These are phyloP conservation scores for Fusarium sp. DNA, from an alignment of 2,329 filamentous ascomycete genomes.

Conservation along the genomic window DNA sequence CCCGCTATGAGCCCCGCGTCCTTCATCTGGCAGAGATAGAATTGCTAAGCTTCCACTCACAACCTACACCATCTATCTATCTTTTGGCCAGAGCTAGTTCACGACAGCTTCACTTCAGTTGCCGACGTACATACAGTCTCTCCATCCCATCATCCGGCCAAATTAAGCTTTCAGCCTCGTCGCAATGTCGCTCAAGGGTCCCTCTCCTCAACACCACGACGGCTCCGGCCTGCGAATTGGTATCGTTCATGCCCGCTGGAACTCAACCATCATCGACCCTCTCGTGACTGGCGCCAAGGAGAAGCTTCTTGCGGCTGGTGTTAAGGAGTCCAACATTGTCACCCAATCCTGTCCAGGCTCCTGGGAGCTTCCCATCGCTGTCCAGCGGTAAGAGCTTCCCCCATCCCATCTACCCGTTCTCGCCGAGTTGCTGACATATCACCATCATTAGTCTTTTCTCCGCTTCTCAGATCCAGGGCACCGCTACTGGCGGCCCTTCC, in stretches of 20 bases:
- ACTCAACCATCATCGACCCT: conserved; percentile 87
- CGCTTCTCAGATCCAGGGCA: conserved; percentile 87
- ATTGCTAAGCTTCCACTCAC: conserved; percentile 26
- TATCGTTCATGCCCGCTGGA: conserved; percentile 98
- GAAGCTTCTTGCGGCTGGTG: conserved; percentile 82
- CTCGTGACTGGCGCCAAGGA: conserved; percentile 86
- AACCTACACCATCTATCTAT: conserved; percentile 24
- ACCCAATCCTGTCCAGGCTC: conserved; percentile 92
- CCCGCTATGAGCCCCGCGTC: conserved; percentile 49
- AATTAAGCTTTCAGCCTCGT: background rate
- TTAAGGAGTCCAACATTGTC: conserved; percentile 89
- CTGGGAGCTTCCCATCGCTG: conserved; percentile 94
- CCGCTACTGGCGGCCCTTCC: conserved; percentile 72
- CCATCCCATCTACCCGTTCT: conserved; percentile 4
- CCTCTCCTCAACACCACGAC: conserved; percentile 71
- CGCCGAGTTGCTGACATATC: conserved; percentile 33
- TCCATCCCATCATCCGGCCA: background rate
- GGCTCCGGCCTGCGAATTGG: conserved; percentile 87
- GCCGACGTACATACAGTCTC: conserved; percentile 21
- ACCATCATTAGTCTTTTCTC: conserved; percentile 76
- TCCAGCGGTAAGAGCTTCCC: conserved; percentile 76
- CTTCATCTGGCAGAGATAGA: conserved; percentile 1
- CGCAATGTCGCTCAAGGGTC: conserved; percentile 65
- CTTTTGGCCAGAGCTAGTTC: conserved; percentile 10
- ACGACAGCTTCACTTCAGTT: conserved; percentile 22